phyloP scores from a whole-genome alignment of 768 basidiomycete genomes.

The Sarcodon aspratus region DNA sequence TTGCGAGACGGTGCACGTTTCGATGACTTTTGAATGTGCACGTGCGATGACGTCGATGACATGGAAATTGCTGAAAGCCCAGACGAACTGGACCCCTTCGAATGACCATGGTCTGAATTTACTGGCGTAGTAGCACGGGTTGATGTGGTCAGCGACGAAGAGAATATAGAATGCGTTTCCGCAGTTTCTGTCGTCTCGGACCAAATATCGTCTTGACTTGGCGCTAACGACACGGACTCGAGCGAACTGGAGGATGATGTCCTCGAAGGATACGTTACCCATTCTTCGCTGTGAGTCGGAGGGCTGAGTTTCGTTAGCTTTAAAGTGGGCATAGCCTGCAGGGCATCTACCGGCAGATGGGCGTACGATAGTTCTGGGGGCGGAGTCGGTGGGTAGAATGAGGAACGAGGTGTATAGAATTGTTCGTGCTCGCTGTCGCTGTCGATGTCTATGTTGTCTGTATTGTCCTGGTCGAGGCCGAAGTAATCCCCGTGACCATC shows the following conservation, averaged over 20 bases:
- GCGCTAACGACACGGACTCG: too few species aligned
- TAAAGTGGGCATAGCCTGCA: constrained; percentile 11
- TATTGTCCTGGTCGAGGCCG: constrained; percentile 10
- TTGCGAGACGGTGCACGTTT: background rate
- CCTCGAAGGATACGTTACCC: constrained; percentile 3
- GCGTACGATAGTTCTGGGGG: constrained; percentile 4
- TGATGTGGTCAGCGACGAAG: constrained; percentile 24
- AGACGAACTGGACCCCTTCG: constrained; percentile 1
- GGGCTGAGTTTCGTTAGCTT: constrained; percentile 18
- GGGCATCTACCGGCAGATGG: constrained; percentile 5
- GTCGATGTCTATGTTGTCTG: constrained; percentile 8
- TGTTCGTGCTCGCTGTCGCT: constrained; percentile 32
- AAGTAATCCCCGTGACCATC: constrained; percentile 1
- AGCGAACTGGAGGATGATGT: constrained; percentile 6
- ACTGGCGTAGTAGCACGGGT: constrained; percentile 23
- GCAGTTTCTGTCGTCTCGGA: constrained; percentile 9
- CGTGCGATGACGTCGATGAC: constrained; percentile 7
- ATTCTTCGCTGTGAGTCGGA: constrained; percentile 27
- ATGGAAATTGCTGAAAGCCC: constrained; percentile 11
- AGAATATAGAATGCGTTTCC: constrained; percentile 19
- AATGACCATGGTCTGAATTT: constrained; percentile 10
- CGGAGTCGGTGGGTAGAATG: constrained; percentile 13
- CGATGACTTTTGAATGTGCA: constrained; percentile 4
- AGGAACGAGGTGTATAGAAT: constrained; percentile 47
- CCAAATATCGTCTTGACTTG: background rate